phyloP scores from a whole-genome alignment of 2,329 filamentous ascomycete genomes.

The Macrophomina pseudophaseolina region DNA sequence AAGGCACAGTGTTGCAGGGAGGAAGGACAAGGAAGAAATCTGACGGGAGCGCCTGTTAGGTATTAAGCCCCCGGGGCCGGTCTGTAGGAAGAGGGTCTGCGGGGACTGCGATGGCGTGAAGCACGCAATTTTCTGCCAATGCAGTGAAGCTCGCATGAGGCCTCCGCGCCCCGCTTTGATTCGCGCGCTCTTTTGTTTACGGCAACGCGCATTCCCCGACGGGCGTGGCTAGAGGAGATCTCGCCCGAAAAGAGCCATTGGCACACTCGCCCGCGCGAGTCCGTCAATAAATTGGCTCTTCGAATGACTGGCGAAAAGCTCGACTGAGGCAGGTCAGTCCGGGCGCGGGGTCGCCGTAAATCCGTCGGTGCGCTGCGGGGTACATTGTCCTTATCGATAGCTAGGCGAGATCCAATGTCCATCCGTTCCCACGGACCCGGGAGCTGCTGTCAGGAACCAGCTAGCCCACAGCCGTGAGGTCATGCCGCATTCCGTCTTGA shows the following conservation, averaged over 20 bases:
- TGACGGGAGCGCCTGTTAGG: neutral
- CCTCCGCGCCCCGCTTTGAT: slow-evolving; percentile 4
- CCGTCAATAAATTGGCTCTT: slow-evolving; percentile 7
- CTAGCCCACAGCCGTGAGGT: neutral
- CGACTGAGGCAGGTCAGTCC: neutral
- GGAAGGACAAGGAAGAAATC: neutral
- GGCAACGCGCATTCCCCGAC: neutral
- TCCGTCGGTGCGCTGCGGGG: slow-evolving; percentile 19
- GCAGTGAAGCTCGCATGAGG: neutral
- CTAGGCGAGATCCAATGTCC: neutral
- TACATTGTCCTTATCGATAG: slow-evolving; percentile 9
- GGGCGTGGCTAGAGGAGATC: slow-evolving; percentile 3
- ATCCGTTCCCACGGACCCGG: neutral
- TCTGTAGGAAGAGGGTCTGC: neutral
- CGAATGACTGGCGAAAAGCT: neutral
- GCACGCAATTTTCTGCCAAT: slow-evolving; percentile 24
- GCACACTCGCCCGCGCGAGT: neutral
- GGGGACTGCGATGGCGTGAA: slow-evolving; percentile 17
- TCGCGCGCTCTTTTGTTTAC: slow-evolving; percentile 2
- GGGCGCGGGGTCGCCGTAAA: neutral
- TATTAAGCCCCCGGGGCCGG: slow-evolving; percentile 5
- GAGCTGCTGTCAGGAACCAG: slow-evolving; percentile 10
- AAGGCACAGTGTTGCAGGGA: neutral
- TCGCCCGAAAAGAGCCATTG: neutral
- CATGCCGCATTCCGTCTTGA: neutral